phyloP scores from a whole-genome alignment of 2,329 filamentous ascomycete species.

The Colletotrichum nymphaeae region DNA sequence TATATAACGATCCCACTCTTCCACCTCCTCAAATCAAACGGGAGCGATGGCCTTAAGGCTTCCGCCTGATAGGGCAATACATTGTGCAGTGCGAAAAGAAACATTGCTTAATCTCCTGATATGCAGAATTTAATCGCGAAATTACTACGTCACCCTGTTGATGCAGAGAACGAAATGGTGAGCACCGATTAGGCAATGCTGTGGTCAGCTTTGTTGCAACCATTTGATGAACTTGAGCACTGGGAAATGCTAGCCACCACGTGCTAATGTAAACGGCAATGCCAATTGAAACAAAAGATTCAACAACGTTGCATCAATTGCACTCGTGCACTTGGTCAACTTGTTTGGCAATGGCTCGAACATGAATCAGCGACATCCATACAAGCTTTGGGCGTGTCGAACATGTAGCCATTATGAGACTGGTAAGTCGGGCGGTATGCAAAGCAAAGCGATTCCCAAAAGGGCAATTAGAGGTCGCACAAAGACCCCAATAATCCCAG shows the following conservation, averaged over 20 bases:
- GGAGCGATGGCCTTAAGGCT: too few species aligned
- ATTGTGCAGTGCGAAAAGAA: too few species aligned
- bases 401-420: neutral
- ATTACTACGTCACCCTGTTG: neutral
- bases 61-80: too few species aligned
- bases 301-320: neutral
- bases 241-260: neutral
- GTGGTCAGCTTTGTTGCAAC: neutral
- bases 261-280: neutral
- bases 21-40: too few species aligned
- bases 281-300: neutral
- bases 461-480: neutral
- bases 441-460: neutral
- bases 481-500: too few species aligned
- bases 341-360: neutral
- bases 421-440: neutral
- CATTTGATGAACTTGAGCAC: neutral
- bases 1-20: too few species aligned
- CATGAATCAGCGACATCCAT: neutral
- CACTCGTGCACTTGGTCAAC: neutral
- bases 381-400: neutral
- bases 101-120: neutral
- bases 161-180: neutral
- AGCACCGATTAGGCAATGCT: neutral
- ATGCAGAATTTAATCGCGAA: neutral